phyloP scores from a whole-genome alignment of 352 stramenopile genomes.

The Blastocystis sp. region DNA sequence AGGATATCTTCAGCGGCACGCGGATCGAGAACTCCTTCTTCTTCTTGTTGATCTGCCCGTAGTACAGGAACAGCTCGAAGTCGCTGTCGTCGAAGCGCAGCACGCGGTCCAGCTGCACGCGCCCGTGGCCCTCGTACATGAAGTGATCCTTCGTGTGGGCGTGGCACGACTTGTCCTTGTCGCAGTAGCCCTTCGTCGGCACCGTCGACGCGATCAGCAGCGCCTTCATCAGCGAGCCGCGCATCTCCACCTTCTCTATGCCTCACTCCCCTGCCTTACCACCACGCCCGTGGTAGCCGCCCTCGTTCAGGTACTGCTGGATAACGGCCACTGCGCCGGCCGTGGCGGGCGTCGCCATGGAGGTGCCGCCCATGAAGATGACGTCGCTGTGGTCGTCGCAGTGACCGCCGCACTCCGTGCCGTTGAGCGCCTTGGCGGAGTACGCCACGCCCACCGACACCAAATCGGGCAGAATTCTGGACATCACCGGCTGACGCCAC shows the following conservation, averaged over 20 bases:
- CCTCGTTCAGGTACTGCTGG: conserved; percentile 39
- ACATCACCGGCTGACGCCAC: background rate
- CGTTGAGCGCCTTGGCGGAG: conserved; percentile 40
- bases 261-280: background rate
- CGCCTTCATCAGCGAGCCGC: conserved; percentile 35
- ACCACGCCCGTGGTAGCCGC: conserved; percentile 3
- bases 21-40: background rate
- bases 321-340: conserved; percentile 7
- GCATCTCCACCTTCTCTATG: conserved; percentile 33
- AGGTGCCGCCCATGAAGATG: conserved; percentile 8
- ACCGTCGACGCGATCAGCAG: background rate
- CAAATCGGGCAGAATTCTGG: conserved; percentile 32
- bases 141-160: background rate
- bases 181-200: conserved; percentile 12
- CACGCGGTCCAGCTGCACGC: conserved; percentile 34
- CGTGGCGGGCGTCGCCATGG: conserved; percentile 10
- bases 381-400: conserved; percentile 27
- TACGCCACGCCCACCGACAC: background rate
- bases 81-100: conserved; percentile 52
- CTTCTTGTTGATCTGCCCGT: conserved; percentile 42
- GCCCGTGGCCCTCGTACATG: conserved; percentile 25
- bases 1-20: conserved; percentile 32
- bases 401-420: background rate
- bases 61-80: conserved; percentile 61
- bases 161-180: background rate